Evolutionary conservation across 169 alveolate species (phyloP).

Genomic region (Eimeria praecox): DNA sequence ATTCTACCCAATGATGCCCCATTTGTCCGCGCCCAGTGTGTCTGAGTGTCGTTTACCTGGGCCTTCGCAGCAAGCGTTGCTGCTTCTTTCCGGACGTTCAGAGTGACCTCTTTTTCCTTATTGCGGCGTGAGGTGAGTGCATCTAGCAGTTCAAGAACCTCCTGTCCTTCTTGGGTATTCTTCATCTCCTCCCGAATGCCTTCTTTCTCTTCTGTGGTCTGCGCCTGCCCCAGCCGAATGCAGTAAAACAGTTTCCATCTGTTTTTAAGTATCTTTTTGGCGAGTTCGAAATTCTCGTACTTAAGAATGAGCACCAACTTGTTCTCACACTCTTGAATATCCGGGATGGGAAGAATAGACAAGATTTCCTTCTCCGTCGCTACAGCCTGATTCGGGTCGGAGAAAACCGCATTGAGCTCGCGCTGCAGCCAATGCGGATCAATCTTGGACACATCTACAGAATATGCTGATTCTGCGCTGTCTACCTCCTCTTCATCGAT

Average conservation of each 20-base stretch:
- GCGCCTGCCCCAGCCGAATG: slow-evolving; percentile 96
- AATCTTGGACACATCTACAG: slow-evolving; percentile 90
- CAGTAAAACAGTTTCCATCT: slow-evolving; percentile 95
- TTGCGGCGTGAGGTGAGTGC: slow-evolving; percentile 87
- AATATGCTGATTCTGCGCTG: slow-evolving; percentile 87
- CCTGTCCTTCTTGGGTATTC: slow-evolving; percentile 91
- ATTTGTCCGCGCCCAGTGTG: slow-evolving; percentile 47
- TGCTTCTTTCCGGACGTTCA: slow-evolving; percentile 90
- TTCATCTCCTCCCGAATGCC: slow-evolving; percentile 87
- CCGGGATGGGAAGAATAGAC: slow-evolving; percentile 87
- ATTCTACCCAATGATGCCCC: neutral
- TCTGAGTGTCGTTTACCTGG: slow-evolving; percentile 59
- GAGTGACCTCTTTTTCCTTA: slow-evolving; percentile 89
- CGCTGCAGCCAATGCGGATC: slow-evolving; percentile 98
- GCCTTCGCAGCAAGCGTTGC: slow-evolving; percentile 87
- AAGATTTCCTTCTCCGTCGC: slow-evolving; percentile 94
- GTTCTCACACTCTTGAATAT: slow-evolving; percentile 97
- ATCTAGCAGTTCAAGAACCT: slow-evolving; percentile 91
- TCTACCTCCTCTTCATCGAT: slow-evolving; percentile 79
- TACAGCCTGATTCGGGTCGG: slow-evolving; percentile 91
- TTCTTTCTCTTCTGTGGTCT: slow-evolving; percentile 94
- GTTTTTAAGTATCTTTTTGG: slow-evolving; percentile 90
- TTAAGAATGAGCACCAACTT: slow-evolving; percentile 92
- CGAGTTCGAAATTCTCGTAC: slow-evolving; percentile 96
- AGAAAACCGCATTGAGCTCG: slow-evolving; percentile 91